Conservation (phyloP, 306 rosid species). For the Cucumis hystrix region DNA sequence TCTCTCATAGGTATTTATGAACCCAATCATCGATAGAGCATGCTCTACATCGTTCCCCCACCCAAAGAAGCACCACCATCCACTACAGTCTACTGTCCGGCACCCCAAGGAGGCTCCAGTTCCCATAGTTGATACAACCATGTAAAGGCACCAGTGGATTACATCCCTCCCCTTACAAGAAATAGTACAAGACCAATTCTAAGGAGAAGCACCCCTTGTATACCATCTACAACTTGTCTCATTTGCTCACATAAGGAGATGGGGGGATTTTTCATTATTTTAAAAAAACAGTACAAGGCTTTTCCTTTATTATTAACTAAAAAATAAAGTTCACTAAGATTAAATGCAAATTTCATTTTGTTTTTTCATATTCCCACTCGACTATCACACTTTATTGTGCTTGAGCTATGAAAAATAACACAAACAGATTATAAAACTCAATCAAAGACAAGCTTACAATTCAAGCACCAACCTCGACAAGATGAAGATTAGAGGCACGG, state of each 20-base stretch:
- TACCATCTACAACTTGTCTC: neutral
- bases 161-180: neutral
- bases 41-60: neutral
- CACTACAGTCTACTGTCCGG: neutral
- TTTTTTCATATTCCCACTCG: too few species aligned
- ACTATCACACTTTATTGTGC: too few species aligned
- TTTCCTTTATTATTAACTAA: too few species aligned
- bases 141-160: neutral
- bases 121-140: neutral
- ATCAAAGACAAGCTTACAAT: neutral
- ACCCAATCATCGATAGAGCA: neutral
- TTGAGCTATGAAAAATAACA: neutral
- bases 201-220: neutral
- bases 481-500: conserved; percentile 95
- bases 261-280: too few species aligned
- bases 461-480: conserved; percentile 61
- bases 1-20: neutral
- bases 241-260: neutral
- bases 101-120: neutral
- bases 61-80: neutral
- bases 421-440: neutral
- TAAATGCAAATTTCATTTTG: too few species aligned
- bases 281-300: too few species aligned
- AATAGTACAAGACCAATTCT: neutral
- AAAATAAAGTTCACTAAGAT: too few species aligned